phyloP scores from a whole-genome alignment of 148 eudicot species.

The Rheum nobile region DNA sequence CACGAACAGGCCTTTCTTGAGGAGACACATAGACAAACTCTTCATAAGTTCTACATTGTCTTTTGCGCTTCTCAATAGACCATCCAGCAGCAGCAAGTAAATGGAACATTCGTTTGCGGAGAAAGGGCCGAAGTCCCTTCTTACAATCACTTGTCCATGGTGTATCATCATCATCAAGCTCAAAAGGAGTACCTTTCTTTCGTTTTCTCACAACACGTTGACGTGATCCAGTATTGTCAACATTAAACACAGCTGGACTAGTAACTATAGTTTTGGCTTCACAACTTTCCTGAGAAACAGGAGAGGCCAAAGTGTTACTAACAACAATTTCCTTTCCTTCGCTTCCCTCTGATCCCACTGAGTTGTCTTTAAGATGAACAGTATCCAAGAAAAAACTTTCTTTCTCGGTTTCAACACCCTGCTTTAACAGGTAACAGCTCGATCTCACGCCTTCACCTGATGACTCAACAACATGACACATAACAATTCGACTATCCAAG shows the following conservation, averaged over 20 bases:
- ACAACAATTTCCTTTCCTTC: slow-evolving; percentile 40
- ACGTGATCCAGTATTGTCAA: slow-evolving; percentile 19
- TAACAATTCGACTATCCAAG: slow-evolving; percentile 25
- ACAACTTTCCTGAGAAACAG: slow-evolving; percentile 73
- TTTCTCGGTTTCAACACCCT: slow-evolving; percentile 19
- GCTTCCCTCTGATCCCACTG: slow-evolving; percentile 34
- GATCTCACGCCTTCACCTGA: slow-evolving; percentile 48
- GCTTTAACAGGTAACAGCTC: slow-evolving; percentile 53
- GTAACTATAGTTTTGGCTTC: slow-evolving; percentile 40
- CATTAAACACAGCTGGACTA: slow-evolving; percentile 17
- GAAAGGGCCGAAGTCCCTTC: slow-evolving; percentile 57
- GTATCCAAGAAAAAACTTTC: slow-evolving; percentile 17
- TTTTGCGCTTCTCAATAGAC: slow-evolving; percentile 57
- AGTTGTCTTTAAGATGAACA: slow-evolving; percentile 18
- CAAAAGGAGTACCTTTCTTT: slow-evolving; percentile 24
- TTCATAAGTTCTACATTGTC: slow-evolving; percentile 40
- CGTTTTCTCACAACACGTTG: slow-evolving; percentile 22
- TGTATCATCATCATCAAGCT: slow-evolving; percentile 26
- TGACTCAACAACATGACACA: slow-evolving; percentile 77
- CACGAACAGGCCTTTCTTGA: slow-evolving; percentile 59
- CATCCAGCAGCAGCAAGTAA: slow-evolving; percentile 69
- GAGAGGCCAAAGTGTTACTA: slow-evolving; percentile 50
- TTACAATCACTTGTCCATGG: slow-evolving; percentile 25
- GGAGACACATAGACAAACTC: slow-evolving; percentile 64
- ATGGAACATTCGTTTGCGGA: slow-evolving; percentile 46